A percentile compares a stretch with the other conserved stretches of the same genome.
Conservation (phyloP, 257 asterid species). For the Fraxinus cuspidata region DNA sequence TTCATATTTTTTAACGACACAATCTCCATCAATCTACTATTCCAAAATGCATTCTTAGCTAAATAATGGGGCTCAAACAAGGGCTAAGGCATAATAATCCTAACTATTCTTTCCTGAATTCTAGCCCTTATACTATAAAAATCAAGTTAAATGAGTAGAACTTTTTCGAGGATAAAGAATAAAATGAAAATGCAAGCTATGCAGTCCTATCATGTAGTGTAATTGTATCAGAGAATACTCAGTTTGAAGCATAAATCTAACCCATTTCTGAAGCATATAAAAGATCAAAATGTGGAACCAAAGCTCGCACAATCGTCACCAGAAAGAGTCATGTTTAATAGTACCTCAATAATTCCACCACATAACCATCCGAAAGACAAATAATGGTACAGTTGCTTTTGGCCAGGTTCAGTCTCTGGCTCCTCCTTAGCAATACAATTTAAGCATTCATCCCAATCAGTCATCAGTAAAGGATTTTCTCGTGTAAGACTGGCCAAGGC, state of each 20-base stretch:
- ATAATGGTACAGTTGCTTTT: constrained; percentile 74
- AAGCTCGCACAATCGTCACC: background rate
- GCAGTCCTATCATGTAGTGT: background rate
- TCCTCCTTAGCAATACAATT: constrained; percentile 44
- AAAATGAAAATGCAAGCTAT: background rate
- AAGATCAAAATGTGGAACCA: background rate
- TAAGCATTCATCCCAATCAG: constrained; percentile 86
- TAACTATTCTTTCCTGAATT: background rate
- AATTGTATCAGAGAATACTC: background rate
- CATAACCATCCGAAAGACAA: constrained; percentile 94
- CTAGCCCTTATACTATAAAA: background rate
- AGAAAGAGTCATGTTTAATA: constrained; percentile 16
- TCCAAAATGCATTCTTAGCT: no score
- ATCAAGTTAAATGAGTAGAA: background rate
- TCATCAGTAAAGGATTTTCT: constrained; percentile 75
- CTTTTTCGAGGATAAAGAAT: background rate
- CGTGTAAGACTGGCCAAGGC: constrained; percentile 64
- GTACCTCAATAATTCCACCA: constrained; percentile 98
- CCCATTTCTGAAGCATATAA: background rate
- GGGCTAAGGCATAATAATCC: background rate
- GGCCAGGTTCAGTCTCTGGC: constrained; percentile 90
- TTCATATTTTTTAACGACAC: no score
- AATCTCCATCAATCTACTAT: no score
- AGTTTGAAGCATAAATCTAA: constrained; percentile 15
- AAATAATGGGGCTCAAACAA: no score